A percentile compares a stretch with the other conserved stretches of the same genome.
These are phyloP conservation scores for Chionographis japonica DNA, from an alignment of 106 monocot species.

Conservation along the genomic window DNA sequence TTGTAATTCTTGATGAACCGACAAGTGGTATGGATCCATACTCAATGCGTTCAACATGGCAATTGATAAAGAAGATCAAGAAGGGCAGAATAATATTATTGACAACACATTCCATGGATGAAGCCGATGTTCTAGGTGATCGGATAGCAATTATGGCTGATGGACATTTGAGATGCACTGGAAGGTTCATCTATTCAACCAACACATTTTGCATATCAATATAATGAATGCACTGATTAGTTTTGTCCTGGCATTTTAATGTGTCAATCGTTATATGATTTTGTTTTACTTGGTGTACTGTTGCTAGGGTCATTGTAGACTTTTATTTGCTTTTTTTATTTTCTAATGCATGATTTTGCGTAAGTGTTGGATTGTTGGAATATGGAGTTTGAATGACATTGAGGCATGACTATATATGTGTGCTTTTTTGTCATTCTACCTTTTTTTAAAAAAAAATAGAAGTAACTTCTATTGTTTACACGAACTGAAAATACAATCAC, in stretches of 20 bases:
- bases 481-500: too few relatives aligned
- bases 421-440: too few relatives aligned
- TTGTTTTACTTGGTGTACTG: neutral
- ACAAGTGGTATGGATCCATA: constrained; percentile 99
- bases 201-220: too few relatives aligned
- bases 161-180: constrained; percentile 76
- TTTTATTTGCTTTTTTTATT: too few relatives aligned
- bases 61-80: constrained; percentile 80
- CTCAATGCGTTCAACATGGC: constrained; percentile 89
- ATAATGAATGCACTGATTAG: too few relatives aligned
- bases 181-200: constrained; percentile 45
- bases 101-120: constrained; percentile 98
- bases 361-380: too few relatives aligned
- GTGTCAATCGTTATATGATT: neutral
- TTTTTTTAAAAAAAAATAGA: too few relatives aligned
- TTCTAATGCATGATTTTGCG: too few relatives aligned
- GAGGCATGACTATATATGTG: too few relatives aligned
- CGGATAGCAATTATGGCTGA: constrained; percentile 93
- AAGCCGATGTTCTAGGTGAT: constrained; percentile 91
- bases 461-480: too few relatives aligned
- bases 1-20: constrained; percentile 94
- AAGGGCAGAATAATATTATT: constrained; percentile 76
- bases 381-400: too few relatives aligned
- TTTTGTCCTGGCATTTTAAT: neutral
- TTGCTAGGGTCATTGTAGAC: too few relatives aligned